Evolutionary conservation across 2,329 filamentous ascomycete species (phyloP).

Genomic region (Claviceps arundinis): DNA sequence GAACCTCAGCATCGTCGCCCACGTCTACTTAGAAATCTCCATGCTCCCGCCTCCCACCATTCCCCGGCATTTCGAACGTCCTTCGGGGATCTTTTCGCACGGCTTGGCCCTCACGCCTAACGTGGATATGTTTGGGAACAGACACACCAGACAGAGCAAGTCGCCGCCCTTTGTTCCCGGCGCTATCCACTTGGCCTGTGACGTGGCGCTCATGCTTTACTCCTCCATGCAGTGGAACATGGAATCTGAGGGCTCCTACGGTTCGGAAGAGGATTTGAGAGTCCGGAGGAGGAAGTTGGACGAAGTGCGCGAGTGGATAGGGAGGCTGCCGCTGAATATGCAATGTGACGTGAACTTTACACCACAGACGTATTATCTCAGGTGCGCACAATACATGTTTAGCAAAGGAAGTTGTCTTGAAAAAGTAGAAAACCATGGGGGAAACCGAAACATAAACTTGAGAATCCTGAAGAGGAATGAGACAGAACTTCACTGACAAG

Average conservation of each 20-base stretch:
- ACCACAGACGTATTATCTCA: conserved; percentile 8
- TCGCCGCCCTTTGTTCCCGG: conserved; percentile 6
- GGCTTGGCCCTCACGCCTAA: background rate
- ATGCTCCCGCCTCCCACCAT: conserved; percentile 5
- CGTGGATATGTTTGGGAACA: conserved; percentile 6
- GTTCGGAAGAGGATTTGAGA: conserved; percentile 4
- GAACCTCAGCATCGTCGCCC: conserved; percentile 6
- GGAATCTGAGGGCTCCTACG: background rate
- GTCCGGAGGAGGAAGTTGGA: conserved; percentile 1
- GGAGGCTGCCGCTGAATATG: conserved; percentile 5
- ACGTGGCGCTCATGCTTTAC: conserved; percentile 9
- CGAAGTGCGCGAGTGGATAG: conserved; percentile 5
- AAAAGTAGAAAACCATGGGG: too few relatives aligned
- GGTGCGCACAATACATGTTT: background rate
- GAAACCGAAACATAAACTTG: too few relatives aligned
- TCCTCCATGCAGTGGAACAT: conserved; percentile 7
- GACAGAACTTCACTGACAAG: background rate
- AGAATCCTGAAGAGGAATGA: background rate
- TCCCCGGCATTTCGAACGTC: conserved; percentile 6
- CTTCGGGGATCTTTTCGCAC: background rate
- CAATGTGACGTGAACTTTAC: conserved; percentile 8
- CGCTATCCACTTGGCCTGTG: conserved; percentile 6
- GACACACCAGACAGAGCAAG: background rate
- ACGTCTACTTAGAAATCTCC: conserved; percentile 7
- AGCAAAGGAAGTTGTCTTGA: too few relatives aligned